A percentile compares a stretch with the other conserved stretches of the same genome.
These are phyloP conservation scores for Dentiscutata heterogama DNA, from an alignment of 371 early-diverging fungal species.

Conservation along the genomic window DNA sequence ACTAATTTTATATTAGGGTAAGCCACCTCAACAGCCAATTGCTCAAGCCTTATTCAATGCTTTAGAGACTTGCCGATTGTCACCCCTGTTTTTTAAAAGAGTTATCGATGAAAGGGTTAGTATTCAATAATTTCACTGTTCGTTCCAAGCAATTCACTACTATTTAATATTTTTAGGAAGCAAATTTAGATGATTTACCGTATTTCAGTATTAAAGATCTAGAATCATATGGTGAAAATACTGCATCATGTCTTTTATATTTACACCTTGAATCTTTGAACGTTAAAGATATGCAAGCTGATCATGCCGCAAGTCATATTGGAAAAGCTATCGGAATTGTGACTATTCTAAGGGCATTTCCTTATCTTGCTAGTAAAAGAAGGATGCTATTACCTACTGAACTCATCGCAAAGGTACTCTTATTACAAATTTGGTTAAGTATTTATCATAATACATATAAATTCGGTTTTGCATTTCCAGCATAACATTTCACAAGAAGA, in stretches of 20 bases:
- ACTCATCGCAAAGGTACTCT: conserved; percentile 78
- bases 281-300: conserved; percentile 82
- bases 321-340: conserved; percentile 90
- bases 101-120: conserved; percentile 79
- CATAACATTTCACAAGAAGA: conserved; percentile 76
- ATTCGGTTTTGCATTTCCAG: conserved; percentile 50
- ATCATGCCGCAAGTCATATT: conserved; percentile 91
- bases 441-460: not conserved
- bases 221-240: conserved; percentile 91
- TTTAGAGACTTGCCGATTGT: conserved; percentile 61
- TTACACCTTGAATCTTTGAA: conserved; percentile 90
- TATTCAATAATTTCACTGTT: not conserved
- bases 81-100: conserved; percentile 75
- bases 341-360: conserved; percentile 76
- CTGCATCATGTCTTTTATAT: conserved; percentile 86
- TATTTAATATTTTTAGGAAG: conserved; percentile 58
- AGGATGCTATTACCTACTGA: conserved; percentile 77
- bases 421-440: not conserved
- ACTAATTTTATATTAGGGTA: conserved; percentile 57
- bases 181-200: conserved; percentile 72
- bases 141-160: not conserved
- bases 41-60: conserved; percentile 66
- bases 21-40: conserved; percentile 78
- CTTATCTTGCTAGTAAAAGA: conserved; percentile 74
- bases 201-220: conserved; percentile 81